Base-by-base conservation (phyloP, 2,329 filamentous ascomycete species). In the Aspergillus novoparasiticus region DNA sequence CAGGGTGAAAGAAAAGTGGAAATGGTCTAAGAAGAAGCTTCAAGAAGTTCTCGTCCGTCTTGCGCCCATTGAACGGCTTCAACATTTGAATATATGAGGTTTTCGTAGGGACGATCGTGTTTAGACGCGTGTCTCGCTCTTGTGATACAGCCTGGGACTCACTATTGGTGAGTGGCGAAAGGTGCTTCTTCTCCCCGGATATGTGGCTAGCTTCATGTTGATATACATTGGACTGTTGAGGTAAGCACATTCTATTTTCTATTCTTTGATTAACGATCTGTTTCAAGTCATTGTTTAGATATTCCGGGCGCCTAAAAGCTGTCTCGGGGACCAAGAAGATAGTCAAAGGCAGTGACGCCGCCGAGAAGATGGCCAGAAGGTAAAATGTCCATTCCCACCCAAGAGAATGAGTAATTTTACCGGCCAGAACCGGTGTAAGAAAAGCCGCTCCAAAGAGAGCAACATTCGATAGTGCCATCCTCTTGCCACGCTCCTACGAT, bases 311-410 rank as follows among this genome's bases (percentile, higher is more conserved):
- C 41, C 84, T 83, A 74, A 88, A 97, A 1, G 93, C 88, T 0
- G 92, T 96, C 78, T 97, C 94, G 0, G 94, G 94, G 56, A 92
- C 92, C 67, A 94, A 87, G 67, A 96, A 85, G 64, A 95, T 81
- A 23, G 97, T 81, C 12, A 90, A 79, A 0, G 92, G 89, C 5
- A 97, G 79, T 60, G 89, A 86, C 6, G 81, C 83, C 5, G 84
- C 92, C 51, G 88, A 85, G 78, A 97, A 96, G 68, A 97, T 97
- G 63, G 93, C 87, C 16, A 96, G 87, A 48, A 97, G 86, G 76
- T 94, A 93, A 73, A 97, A 97, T 0, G 89, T 90, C 93, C 93
- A 97, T 74, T 86, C 81, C 90, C 93, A 96, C n/a, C 89, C 88
- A 57, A 96, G 83, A 0, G 83, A 82, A 55, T 86, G 80, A 3